Base-by-base conservation (phyloP, 805 yeast genomes). In the Spathaspora boniae region DNA sequence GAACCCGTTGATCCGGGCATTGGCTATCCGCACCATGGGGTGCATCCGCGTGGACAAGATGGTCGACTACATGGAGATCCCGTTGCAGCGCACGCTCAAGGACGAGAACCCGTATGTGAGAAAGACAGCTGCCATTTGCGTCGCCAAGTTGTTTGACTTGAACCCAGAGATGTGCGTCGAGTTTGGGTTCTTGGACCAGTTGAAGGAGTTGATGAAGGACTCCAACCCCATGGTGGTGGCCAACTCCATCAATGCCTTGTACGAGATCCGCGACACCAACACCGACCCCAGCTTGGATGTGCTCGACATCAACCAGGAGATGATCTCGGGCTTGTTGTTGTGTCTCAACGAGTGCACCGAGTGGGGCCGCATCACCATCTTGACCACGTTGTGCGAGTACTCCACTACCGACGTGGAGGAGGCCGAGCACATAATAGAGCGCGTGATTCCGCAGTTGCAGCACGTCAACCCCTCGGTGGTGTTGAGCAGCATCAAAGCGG, bases 21-120 rank as follows among this genome's bases (percentile, higher is more conserved):
- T 93, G 62, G 98, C 99, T 0, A 89, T 93, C 41, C 77, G 98
- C 53, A 93, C 99, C 9, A 93, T 93, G 99, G 98, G 98, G 0
- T 91, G 97, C 65, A 88, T 93, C 33, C 70, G 98, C 29, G 98
- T 93, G 14, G 95, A 86, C 53, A 89, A 85, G 59, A 89, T 93
- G 80, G 86, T 88, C 28, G 98, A 91, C 55, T 93, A 93, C 56
- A 78, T 93, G 80, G 93, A 87, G 44, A 80, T 82, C 15, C 98
- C 98, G 0, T 68, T 93, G 45, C 80, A 81, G 44, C 74, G 85
- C 49, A 89, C 98, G 1, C 66, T 93, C 48, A 72, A 70, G 40
- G 98, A 93, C 62, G 97, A 89, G 53, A 89, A 89, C 55, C 98
- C 99, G 2, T 93, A 93, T 55, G 99, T 93, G 33, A 74, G 99